Evolutionary conservation across 306 rosid species (phyloP).

Genomic region (Fragaria ananassa): DNA sequence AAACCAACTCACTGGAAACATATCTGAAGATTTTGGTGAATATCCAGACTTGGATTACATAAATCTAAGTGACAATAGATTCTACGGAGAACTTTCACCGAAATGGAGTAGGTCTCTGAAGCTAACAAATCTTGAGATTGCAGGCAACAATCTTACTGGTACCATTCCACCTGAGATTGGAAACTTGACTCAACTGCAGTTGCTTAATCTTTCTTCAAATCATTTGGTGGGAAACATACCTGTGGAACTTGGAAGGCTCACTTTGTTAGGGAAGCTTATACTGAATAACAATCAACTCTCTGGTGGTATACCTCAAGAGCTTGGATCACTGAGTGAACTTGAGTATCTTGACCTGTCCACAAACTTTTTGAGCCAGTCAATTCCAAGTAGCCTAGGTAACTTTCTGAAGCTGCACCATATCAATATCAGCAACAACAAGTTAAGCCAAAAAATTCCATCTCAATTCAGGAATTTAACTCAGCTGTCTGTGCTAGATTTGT

Average conservation of each 20-base stretch:
- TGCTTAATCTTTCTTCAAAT: constrained; percentile 27
- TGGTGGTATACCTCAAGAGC: constrained; percentile 24
- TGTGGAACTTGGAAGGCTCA: constrained; percentile 19
- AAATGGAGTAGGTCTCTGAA: constrained; percentile 31
- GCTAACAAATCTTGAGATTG: constrained; percentile 33
- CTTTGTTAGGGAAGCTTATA: constrained; percentile 1
- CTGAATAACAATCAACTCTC: constrained; percentile 21
- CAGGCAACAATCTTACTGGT: constrained; percentile 35
- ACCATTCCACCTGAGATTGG: constrained; percentile 31
- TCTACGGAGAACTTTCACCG: constrained; percentile 32
- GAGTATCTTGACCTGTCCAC: constrained; percentile 28
- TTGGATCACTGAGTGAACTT: constrained; percentile 19
- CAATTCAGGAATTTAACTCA: constrained; percentile 22
- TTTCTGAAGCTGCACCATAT: constrained; percentile 18
- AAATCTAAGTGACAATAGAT: constrained; percentile 38
- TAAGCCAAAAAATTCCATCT: constrained; percentile 24
- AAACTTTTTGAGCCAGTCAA: constrained; percentile 25
- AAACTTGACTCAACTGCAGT: constrained; percentile 16
- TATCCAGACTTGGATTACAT: constrained; percentile 40
- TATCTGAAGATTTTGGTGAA: constrained; percentile 43
- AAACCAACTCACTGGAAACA: constrained; percentile 41
- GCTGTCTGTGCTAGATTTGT: constrained; percentile 33
- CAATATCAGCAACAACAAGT: constrained; percentile 30
- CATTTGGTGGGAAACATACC: constrained; percentile 22
- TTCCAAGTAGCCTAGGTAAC: constrained; percentile 29